Conservation (phyloP, 2,329 filamentous ascomycete species). For the Fonsecaea erecta region DNA sequence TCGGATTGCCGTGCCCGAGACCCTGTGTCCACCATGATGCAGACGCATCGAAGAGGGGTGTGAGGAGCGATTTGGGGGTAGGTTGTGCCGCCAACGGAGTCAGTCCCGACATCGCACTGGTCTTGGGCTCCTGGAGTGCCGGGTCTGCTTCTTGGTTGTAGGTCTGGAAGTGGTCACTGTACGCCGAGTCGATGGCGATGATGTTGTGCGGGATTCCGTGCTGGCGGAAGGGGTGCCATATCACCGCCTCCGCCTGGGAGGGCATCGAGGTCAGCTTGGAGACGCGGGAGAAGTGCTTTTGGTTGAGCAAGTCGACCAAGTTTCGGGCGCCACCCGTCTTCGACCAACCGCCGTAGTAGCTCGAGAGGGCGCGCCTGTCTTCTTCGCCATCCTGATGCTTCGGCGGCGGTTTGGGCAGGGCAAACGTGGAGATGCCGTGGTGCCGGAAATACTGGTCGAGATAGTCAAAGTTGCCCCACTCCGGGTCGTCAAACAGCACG, state of each 20-base stretch:
- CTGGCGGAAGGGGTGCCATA: constrained; percentile 90
- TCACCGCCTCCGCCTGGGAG: constrained; percentile 62
- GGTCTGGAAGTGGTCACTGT: constrained; percentile 78
- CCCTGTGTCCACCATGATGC: constrained; percentile 94
- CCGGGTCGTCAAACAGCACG: constrained; percentile 68
- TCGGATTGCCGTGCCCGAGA: constrained; percentile 76
- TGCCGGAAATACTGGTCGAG: constrained; percentile 69
- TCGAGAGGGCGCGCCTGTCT: constrained; percentile 63
- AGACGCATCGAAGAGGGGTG: constrained; percentile 77
- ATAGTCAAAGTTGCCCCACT: constrained; percentile 71
- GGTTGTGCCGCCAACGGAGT: constrained; percentile 30
- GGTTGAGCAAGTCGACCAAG: constrained; percentile 58
- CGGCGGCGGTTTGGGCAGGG: constrained; percentile 64
- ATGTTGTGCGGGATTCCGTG: constrained; percentile 70
- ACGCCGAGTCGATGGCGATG: constrained; percentile 77
- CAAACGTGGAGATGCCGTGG: constrained; percentile 61
- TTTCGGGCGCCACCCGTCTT: constrained; percentile 47
- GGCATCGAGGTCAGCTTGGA: constrained; percentile 65
- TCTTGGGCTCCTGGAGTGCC: constrained; percentile 26
- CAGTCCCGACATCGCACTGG: constrained; percentile 15
- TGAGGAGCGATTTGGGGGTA: constrained; percentile 50
- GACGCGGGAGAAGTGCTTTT: constrained; percentile 62
- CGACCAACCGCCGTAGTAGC: constrained; percentile 65
- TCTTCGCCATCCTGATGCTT: constrained; percentile 46
- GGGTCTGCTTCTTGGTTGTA: constrained; percentile 41